These are phyloP conservation scores for Voacanga thouarsii DNA, from an alignment of 257 asterid genomes.

Conservation along the genomic window DNA sequence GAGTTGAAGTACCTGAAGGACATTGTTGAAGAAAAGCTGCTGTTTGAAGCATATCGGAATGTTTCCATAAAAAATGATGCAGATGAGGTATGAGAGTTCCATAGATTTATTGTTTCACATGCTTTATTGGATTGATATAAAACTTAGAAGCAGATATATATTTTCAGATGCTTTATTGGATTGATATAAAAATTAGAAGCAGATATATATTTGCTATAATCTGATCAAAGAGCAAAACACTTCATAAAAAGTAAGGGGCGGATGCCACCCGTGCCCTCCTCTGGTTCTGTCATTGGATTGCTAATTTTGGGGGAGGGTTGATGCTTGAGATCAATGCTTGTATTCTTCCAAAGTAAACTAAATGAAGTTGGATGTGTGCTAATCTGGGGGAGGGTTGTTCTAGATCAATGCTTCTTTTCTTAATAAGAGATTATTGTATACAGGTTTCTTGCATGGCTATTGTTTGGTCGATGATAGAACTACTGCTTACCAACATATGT, in stretches of 20 bases:
- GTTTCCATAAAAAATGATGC: slow-evolving; percentile 60
- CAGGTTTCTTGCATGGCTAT: neutral
- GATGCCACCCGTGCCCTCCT: too few relatives aligned
- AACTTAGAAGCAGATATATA: neutral
- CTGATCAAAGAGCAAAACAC: neutral
- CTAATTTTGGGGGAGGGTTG: too few relatives aligned
- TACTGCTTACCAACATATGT: too few relatives aligned
- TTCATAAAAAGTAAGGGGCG: too few relatives aligned
- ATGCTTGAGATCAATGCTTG: too few relatives aligned
- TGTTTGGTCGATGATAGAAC: neutral
- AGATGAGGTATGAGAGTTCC: slow-evolving; percentile 58
- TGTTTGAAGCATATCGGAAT: slow-evolving; percentile 74
- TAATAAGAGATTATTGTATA: neutral
- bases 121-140: too few relatives aligned
- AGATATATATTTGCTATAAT: neutral
- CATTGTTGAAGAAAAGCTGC: slow-evolving; percentile 72
- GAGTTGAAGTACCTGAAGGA: slow-evolving; percentile 91
- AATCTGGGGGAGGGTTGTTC: neutral
- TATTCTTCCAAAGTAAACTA: too few relatives aligned
- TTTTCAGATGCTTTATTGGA: neutral
- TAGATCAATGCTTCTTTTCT: neutral
- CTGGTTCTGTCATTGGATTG: too few relatives aligned
- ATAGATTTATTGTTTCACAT: neutral
- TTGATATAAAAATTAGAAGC: neutral
- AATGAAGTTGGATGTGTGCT: neutral